Conservation (phyloP, 116 monocot genomes). For the Phalaenopsis hybrid region DNA sequence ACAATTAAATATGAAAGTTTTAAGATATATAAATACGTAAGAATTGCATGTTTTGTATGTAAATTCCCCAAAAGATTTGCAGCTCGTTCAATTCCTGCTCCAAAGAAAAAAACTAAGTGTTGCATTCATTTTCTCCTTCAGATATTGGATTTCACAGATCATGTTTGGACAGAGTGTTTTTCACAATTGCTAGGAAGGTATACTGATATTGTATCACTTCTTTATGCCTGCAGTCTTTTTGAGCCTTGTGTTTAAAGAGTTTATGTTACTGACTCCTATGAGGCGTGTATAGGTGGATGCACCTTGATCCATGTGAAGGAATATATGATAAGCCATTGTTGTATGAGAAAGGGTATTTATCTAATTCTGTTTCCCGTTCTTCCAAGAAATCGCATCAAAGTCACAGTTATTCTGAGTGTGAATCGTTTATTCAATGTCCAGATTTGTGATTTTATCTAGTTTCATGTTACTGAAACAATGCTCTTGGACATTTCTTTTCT, state of each 20-base stretch:
- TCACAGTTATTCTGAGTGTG: not conserved
- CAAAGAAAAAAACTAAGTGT: no score
- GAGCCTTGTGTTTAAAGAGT: not conserved
- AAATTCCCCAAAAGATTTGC: no score
- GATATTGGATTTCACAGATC: slow-evolving; percentile 92
- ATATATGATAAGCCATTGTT: slow-evolving; percentile 79
- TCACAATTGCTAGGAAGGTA: slow-evolving; percentile 70
- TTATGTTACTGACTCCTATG: slow-evolving; percentile 8
- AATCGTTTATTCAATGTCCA: not conserved
- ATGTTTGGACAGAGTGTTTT: slow-evolving; percentile 95
- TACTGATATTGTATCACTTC: not conserved
- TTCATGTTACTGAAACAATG: slow-evolving; percentile 3
- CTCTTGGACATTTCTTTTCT: slow-evolving; percentile 11
- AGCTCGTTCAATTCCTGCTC: not conserved
- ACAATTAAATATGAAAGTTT: no score
- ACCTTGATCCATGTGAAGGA: slow-evolving; percentile 97
- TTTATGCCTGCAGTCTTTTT: not conserved
- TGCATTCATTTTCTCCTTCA: slow-evolving; percentile 18
- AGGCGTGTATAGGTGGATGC: slow-evolving; percentile 75
- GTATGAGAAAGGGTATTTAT: slow-evolving; percentile 83
- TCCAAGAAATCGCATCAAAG: not conserved
- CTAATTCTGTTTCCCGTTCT: slow-evolving; percentile 6
- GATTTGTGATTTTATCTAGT: slow-evolving; percentile 1
- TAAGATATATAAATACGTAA: no score
- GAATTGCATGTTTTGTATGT: no score